Conservation (phyloP, 768 basidiomycete species). For the Amylocystis lapponica region DNA sequence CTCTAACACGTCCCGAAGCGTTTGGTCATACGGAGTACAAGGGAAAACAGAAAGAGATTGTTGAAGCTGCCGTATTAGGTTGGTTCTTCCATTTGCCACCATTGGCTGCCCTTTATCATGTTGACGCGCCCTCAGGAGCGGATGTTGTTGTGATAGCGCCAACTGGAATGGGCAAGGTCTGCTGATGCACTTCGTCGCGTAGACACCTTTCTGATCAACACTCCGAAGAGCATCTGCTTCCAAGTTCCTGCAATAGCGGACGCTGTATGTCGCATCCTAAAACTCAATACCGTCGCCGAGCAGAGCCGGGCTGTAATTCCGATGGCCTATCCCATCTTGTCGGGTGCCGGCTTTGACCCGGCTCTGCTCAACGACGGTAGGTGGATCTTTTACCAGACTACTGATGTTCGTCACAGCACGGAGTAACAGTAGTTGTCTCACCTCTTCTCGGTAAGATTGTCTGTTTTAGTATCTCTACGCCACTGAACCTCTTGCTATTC, state of each 20-base stretch:
- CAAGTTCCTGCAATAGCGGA: slow-evolving; percentile 74
- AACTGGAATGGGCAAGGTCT: slow-evolving; percentile 86
- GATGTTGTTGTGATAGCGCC: slow-evolving; percentile 81
- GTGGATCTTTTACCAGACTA: background rate
- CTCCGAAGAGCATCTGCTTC: slow-evolving; percentile 69
- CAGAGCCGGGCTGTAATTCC: too few relatives aligned
- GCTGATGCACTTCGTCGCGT: too few relatives aligned
- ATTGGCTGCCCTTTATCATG: background rate
- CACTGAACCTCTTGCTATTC: background rate
- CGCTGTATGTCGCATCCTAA: too few relatives aligned
- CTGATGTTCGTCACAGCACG: slow-evolving; percentile 47
- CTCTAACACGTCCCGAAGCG: slow-evolving; percentile 36
- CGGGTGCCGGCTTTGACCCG: too few relatives aligned
- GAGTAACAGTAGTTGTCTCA: slow-evolving; percentile 71
- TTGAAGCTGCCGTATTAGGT: slow-evolving; percentile 67
- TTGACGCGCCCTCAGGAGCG: slow-evolving; percentile 35
- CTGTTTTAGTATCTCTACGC: background rate
- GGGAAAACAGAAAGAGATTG: slow-evolving; percentile 73
- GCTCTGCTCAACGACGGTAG: slow-evolving; percentile 29
- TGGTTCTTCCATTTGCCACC: slow-evolving; percentile 5
- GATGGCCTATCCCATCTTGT: too few relatives aligned
- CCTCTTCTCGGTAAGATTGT: slow-evolving; percentile 59
- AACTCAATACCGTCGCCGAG: too few relatives aligned
- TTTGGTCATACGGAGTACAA: slow-evolving; percentile 68
- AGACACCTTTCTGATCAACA: background rate